Evolutionary conservation across 257 asterid species (phyloP).

Genomic region (Catharanthus roseus): DNA sequence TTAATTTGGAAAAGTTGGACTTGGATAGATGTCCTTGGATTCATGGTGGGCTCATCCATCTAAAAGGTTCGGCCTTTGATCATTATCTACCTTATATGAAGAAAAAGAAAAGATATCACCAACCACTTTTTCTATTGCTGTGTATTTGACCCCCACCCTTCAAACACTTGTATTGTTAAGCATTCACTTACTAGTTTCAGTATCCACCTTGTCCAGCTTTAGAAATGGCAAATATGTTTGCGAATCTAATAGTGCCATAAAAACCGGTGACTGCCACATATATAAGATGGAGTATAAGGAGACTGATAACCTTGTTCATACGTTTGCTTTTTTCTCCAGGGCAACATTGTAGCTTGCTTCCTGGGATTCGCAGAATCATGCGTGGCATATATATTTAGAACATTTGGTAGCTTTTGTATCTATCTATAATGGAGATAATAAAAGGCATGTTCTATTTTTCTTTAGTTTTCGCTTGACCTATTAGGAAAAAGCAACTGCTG

Average conservation of each 20-base stretch:
- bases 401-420: neutral
- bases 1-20: constrained; percentile 67
- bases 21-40: constrained; percentile 82
- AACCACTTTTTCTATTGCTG: neutral
- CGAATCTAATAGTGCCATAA: neutral
- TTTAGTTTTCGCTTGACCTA: neutral
- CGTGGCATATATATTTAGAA: neutral
- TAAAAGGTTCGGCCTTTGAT: constrained; percentile 45
- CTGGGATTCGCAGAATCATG: neutral
- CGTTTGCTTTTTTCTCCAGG: neutral
- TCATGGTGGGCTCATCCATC: constrained; percentile 80
- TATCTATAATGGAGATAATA: neutral
- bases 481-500: too few species aligned
- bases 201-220: neutral
- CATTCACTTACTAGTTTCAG: neutral
- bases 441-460: neutral
- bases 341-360: neutral
- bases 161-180: neutral
- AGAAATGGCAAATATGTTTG: constrained; percentile 7
- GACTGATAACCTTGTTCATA: neutral
- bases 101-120: neutral
- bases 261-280: too few species aligned
- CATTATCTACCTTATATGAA: neutral
- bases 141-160: neutral
- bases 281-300: neutral